phyloP scores from a whole-genome alignment of 2,329 filamentous ascomycete genomes.

The Ampelomyces quisqualis region DNA sequence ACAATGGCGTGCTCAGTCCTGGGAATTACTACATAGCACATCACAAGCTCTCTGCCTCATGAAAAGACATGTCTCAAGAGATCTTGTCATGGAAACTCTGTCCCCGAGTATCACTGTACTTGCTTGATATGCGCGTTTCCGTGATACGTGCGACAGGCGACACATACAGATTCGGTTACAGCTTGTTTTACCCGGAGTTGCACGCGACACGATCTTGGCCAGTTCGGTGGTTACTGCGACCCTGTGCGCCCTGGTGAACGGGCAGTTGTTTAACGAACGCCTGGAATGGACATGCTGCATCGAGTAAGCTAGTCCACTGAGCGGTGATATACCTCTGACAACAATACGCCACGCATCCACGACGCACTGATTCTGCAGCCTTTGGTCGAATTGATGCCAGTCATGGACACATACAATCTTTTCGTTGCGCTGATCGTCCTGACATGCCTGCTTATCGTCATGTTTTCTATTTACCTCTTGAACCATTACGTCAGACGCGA shows the following conservation, averaged over 20 bases:
- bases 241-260: not conserved
- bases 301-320: not conserved
- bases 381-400: not conserved
- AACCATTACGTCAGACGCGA: conserved; percentile 11
- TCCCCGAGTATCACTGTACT: not conserved
- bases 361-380: not conserved
- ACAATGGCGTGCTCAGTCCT: not conserved
- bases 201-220: not conserved
- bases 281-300: not conserved
- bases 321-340: conserved; percentile 4
- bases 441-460: conserved; percentile 12
- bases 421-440: conserved; percentile 20
- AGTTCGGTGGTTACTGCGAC: not conserved
- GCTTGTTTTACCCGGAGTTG: conserved; percentile 1
- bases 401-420: conserved; percentile 5
- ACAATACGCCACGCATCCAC: conserved; percentile 2
- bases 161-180: not conserved
- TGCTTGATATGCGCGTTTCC: not conserved
- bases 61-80: too few species aligned
- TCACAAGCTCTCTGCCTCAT: not conserved
- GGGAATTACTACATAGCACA: not conserved
- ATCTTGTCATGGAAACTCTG: not conserved
- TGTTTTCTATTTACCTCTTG: conserved; percentile 19
- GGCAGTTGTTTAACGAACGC: not conserved
- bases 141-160: not conserved